These are phyloP conservation scores for Microascus cirrosus DNA, from an alignment of 2,329 filamentous ascomycete genomes.

Conservation along the genomic window DNA sequence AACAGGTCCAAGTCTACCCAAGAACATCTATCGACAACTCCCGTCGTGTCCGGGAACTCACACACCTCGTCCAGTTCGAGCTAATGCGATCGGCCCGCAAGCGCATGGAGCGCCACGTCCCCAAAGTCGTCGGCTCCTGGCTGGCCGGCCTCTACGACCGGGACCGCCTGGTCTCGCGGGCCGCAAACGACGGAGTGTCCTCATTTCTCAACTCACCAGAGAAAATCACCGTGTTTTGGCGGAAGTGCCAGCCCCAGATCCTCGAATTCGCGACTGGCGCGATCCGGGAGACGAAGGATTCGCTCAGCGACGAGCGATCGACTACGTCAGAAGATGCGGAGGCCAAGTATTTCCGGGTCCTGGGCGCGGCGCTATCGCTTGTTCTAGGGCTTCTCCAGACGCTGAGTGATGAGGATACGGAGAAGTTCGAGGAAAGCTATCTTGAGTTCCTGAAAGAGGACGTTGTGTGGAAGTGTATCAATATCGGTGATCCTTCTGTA, in stretches of 20 bases:
- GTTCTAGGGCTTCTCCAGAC: constrained; percentile 40
- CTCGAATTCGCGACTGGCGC: constrained; percentile 74
- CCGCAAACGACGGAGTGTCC: constrained; percentile 66
- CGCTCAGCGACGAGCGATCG: constrained; percentile 79
- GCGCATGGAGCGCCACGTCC: constrained; percentile 70
- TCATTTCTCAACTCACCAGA: constrained; percentile 69
- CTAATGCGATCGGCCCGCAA: constrained; percentile 58
- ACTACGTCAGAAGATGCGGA: constrained; percentile 77
- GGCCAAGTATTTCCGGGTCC: constrained; percentile 72
- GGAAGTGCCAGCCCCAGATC: constrained; percentile 68
- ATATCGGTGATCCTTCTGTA: constrained; percentile 45
- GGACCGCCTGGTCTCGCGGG: constrained; percentile 63
- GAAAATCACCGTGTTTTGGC: constrained; percentile 68
- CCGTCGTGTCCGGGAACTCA: constrained; percentile 75
- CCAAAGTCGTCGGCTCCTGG: constrained; percentile 78
- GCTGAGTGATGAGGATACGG: constrained; percentile 38
- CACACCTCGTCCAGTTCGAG: constrained; percentile 62
- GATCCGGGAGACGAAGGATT: constrained; percentile 67
- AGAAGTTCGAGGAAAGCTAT: constrained; percentile 51
- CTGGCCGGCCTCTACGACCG: constrained; percentile 79
- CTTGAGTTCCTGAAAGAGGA: constrained; percentile 55
- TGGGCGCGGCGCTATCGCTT: constrained; percentile 42
- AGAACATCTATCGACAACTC: constrained; percentile 83
- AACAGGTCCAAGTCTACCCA: constrained; percentile 72
- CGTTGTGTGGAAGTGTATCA: constrained; percentile 56